Evolutionary conservation across 306 rosid species (phyloP), one percentile per base, ranked within the genome.

Genomic region (Inga leiocalycina): DNA sequence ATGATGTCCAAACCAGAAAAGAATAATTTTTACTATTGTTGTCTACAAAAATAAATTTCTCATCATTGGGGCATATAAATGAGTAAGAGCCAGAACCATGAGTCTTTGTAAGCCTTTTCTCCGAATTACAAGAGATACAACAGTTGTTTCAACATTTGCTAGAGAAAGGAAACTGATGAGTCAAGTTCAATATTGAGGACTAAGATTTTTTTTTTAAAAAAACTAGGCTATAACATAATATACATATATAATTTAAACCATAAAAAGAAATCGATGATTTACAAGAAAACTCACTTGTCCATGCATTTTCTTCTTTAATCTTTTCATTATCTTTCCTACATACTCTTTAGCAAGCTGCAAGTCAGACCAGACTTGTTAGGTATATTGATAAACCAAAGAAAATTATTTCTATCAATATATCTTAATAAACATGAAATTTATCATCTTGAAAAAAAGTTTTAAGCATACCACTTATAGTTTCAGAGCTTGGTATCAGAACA

Each of bases 1-100:
- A 34, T 5, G 2, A 76, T 37, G 62, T 24, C 46, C 11, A 64
- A 34, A 78, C 43, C 35, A n/a, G 8, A 22, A 37, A 43, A 39
- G n/a, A 85, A 61, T 78, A 20, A 72, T 0, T 49, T 35, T 81
- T 87, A 88, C 99, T 98, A 78, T 85, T 91, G 59, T 85, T 89
- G 79, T 91, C 94, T 68, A 96, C 85, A 85, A 93, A 96, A 69
- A 96, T 90, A 65, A 91, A 84, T 89, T 93, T 90, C 44, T 81
- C 82, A 85, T 92, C 97, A 3, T 84, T 87, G 88, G 88, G 52
- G 92, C 84, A 87, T 98, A 92, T 67, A 93, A 91, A 84, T 93
- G 96, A 68, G 99, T 97, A 89, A 96, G 93, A 54, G 99, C 94
- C 89, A 92, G 87, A 85, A 89, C 90, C 20, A 96, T 90, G 17